A percentile compares a stretch with the other conserved stretches of the same genome.
Evolutionary conservation across 75 land plant species (phyloP).

Genomic region (Pinus tabuliformis): DNA sequence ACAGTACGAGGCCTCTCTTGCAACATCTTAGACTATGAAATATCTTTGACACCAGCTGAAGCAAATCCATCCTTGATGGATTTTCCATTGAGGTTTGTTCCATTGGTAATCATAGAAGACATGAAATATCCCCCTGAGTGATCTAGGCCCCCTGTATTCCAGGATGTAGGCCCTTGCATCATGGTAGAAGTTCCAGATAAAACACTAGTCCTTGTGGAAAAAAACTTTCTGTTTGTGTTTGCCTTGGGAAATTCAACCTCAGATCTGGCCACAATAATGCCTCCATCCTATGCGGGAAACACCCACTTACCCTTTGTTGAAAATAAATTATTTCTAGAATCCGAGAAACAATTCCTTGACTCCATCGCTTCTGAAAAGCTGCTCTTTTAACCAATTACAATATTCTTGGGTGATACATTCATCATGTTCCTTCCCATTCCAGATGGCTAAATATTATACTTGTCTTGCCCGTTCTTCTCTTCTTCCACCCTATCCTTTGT

Average conservation of each 20-base stretch:
- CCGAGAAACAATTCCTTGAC: conserved; percentile 5
- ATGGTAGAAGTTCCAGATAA: background rate
- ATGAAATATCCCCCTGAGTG: conserved; percentile 2
- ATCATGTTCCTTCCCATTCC: conserved; percentile 9
- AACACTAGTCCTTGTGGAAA: background rate
- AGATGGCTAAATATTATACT: background rate
- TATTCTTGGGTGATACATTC: conserved; percentile 7
- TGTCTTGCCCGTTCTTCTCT: conserved; percentile 11
- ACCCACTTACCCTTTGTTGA: conserved; percentile 31
- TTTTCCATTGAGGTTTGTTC: conserved; percentile 5
- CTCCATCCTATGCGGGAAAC: conserved; percentile 17
- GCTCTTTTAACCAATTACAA: conserved; percentile 54
- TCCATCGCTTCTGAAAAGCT: conserved; percentile 57
- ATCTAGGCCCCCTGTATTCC: conserved; percentile 13
- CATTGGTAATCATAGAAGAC: background rate
- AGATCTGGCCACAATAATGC: conserved; percentile 14
- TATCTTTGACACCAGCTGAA: background rate
- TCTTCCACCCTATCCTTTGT: conserved; percentile 6
- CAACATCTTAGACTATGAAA: background rate
- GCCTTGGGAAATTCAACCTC: conserved; percentile 21
- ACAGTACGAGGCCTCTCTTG: conserved; percentile 4
- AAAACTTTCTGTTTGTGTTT: conserved; percentile 6
- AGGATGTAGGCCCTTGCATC: conserved; percentile 3
- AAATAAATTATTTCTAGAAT: conserved; percentile 12
- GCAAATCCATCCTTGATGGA: conserved; percentile 2